Evolutionary conservation across 768 basidiomycete species (phyloP), one percentile per base, ranked within the genome.

Genomic region (Hydnum rufescens): DNA sequence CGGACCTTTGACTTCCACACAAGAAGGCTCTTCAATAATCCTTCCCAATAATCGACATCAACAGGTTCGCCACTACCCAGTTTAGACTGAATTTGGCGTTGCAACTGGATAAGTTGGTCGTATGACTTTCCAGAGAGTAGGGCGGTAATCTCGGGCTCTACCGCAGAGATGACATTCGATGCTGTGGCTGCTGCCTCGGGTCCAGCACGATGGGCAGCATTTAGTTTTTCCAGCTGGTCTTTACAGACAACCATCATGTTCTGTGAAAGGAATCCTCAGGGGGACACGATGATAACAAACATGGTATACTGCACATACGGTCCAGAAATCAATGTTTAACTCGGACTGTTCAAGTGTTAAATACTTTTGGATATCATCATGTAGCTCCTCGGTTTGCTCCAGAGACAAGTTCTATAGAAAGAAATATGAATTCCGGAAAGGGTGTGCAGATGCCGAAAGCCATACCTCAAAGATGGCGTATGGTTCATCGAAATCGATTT

Each of bases 171-270:
- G 4, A 78, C 51, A 25, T 39, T 32, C 16, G 52, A 34, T 2
- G 51, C 54, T 4, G 36, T 78, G 51, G 77, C 80, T 6, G 56
- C 23, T 31, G 54, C 59, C 13, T 59, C 55, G n/a, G 71, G 65
- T 6, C 79, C 80, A 62, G 78, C 70, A n/a, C 71, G 69, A 58
- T 71, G 72, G 63, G 70, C 74, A 34, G 66, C 68, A 58, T 75
- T 77, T 60, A 92, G 74, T 36, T 75, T 72, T 48, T 95, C 89
- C 28, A 96, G 64, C 19, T 81, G 79, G 63, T 93, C 83, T 60
- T 88, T 86, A 66, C 89, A 95, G 3, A 99, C 81, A 5, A 93
- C 85, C 78, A 92, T 84, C 88, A 99, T 95, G 59, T 95, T 84
- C 86, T 95, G 59, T 5, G 42, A n/a, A 19, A 4, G 52, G 30